Conservation (phyloP, 768 basidiomycete genomes). For the Auricularia auricula-judae region DNA sequence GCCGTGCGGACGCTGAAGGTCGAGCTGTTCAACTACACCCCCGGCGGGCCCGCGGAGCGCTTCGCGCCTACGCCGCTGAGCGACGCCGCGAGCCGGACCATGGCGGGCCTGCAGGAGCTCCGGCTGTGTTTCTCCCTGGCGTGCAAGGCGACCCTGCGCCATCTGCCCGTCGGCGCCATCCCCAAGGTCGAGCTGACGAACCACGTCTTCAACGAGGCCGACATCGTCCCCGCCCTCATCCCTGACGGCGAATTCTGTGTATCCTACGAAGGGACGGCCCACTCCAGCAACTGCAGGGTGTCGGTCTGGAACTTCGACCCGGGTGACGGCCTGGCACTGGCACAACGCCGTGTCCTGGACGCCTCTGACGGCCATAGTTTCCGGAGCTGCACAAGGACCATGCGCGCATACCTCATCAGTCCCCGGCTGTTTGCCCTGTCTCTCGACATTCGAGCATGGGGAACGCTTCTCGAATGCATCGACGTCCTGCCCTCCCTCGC, state of each 20-base stretch:
- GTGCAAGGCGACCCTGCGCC: neutral
- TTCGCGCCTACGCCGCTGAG: neutral
- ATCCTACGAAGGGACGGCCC: neutral
- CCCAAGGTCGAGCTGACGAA: neutral
- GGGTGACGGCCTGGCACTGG: no score
- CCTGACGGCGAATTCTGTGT: neutral
- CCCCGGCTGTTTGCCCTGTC: neutral
- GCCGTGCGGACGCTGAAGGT: neutral
- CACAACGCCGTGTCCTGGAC: neutral
- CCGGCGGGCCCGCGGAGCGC: neutral
- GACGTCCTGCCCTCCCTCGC: neutral
- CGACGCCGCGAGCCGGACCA: neutral
- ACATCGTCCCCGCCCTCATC: neutral
- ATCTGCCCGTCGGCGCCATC: neutral
- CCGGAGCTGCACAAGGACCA: neutral
- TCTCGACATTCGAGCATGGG: neutral
- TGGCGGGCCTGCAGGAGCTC: neutral
- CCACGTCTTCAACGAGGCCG: neutral
- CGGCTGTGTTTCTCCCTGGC: neutral
- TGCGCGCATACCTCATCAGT: neutral
- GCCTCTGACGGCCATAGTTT: neutral
- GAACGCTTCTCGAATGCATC: neutral
- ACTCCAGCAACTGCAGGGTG: neutral
- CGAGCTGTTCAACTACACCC: neutral
- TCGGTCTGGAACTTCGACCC: neutral